Evolutionary conservation across 2,329 filamentous ascomycete genomes (phyloP), one percentile per base, ranked within the genome.

Genomic region (Fonsecaea multimorphosa): DNA sequence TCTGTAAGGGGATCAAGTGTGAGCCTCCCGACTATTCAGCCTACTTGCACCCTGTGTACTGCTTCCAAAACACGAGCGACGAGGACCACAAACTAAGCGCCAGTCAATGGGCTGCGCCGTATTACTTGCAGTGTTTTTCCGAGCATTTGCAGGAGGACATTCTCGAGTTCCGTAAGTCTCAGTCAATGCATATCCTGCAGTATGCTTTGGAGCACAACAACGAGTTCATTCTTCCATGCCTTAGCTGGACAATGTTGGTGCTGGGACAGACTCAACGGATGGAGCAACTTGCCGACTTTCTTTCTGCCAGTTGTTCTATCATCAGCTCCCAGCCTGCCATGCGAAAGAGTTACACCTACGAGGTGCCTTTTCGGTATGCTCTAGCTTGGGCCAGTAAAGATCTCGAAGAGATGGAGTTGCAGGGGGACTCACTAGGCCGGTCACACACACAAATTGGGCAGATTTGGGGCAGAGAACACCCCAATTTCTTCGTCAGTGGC

Each of bases 401-500:
- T 27, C 24, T 31, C 5, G n/a, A 31, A 9, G 59, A 53, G 5
- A 66, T 64, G 58, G 46, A 32, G 11, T 6, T 52, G 3, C 57
- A 64, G 22, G 68, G 68, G 14, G 24, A 61, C 12, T 14, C 38
- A 5, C 52, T 70, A 27, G 52, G 31, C 14, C 52, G 49, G 7
- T 60, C 59, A 14, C 49, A 63, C 31, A 27, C 44, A 5, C 56
- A 60, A 40, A 62, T 70, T n/a, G 51, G 27, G 40, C 52, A 61
- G 11, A 57, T 64, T n/a, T 68, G 63, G 64, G 63, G 58, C 24
- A 27, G 29, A 8, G 51, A 53, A 11, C 68, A 70, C 32, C 67
- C 70, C 16, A 70, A 71, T 40, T 60, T 52, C 56, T 58, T 70
- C n/a, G 63, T 71, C 32, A 64, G 56, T 32, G 38, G 58, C 19